Percentiles rank a stretch among this genome's conserved stretches.
Evolutionary conservation across 805 yeast genomes (phyloP).

Genomic region (Starmerella gropengiesseri): DNA sequence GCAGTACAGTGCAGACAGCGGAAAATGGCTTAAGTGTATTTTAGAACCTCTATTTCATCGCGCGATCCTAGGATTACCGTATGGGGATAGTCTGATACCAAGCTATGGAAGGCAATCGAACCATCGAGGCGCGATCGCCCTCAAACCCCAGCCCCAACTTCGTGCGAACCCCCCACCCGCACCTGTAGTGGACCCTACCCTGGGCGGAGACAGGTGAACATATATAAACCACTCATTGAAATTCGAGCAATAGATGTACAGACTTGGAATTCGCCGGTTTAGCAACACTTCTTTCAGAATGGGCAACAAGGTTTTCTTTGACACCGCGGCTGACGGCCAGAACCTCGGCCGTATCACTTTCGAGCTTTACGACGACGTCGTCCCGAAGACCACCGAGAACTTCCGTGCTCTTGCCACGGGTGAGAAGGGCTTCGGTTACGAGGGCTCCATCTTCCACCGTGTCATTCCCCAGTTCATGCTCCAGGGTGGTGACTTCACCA

Average conservation of each 20-base stretch:
- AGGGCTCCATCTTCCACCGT: constrained; percentile 85
- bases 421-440: constrained; percentile 88
- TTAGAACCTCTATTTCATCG: too few relatives aligned
- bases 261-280: constrained; percentile 19
- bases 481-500: constrained; percentile 80
- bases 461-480: constrained; percentile 94
- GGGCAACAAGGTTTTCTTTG: constrained; percentile 56
- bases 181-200: not conserved
- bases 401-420: constrained; percentile 92
- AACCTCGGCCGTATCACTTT: constrained; percentile 75
- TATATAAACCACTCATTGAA: constrained; percentile 16
- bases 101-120: not conserved
- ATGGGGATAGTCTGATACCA: too few relatives aligned
- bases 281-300: constrained; percentile 24
- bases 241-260: constrained; percentile 11
- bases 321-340: constrained; percentile 67
- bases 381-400: constrained; percentile 93
- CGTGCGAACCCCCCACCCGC: not conserved
- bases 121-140: not conserved
- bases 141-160: not conserved
- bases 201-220: not conserved
- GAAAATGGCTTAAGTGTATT: too few relatives aligned
- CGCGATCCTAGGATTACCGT: too few relatives aligned
- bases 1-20: too few relatives aligned
- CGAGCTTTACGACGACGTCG: constrained; percentile 79